These are phyloP conservation scores for Protostelium mycophagum DNA, from an alignment of 78 protist genomes.

Conservation along the genomic window DNA sequence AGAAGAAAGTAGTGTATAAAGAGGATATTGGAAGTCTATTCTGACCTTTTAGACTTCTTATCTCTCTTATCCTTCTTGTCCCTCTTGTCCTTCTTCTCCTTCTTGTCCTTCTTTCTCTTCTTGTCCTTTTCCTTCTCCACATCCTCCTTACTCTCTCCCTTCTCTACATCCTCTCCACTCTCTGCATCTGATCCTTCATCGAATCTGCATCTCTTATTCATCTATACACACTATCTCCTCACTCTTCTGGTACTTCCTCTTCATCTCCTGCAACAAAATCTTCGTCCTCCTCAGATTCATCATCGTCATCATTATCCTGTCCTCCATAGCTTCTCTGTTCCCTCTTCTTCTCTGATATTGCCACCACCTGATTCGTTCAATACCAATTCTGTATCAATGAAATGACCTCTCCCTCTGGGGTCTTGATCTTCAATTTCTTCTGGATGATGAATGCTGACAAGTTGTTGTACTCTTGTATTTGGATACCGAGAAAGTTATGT, in stretches of 20 bases:
- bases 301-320: constrained; percentile 43
- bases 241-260: background rate
- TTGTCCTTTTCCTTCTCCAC: background rate
- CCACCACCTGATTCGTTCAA: constrained; percentile 1
- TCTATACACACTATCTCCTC: background rate
- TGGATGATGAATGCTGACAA: constrained; percentile 20
- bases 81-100: background rate
- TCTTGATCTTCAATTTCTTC: constrained; percentile 15
- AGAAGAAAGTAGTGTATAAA: no score
- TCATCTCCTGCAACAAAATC: constrained; percentile 5
- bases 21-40: background rate
- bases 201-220: background rate
- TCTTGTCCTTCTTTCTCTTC: background rate
- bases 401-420: constrained; percentile 1
- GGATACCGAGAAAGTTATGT: constrained; percentile 31
- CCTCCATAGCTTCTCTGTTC: no score
- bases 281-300: constrained; percentile 22
- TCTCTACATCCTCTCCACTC: background rate
- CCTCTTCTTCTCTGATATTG: constrained; percentile 23
- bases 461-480: constrained; percentile 24
- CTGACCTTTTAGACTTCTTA: background rate
- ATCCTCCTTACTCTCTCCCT: background rate
- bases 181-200: background rate
- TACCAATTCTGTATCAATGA: background rate
- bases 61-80: background rate